Evolutionary conservation across 2,329 filamentous ascomycete genomes (phyloP), one percentile per base, ranked within the genome.

Genomic region (Ophiostoma novo-ulmi): DNA sequence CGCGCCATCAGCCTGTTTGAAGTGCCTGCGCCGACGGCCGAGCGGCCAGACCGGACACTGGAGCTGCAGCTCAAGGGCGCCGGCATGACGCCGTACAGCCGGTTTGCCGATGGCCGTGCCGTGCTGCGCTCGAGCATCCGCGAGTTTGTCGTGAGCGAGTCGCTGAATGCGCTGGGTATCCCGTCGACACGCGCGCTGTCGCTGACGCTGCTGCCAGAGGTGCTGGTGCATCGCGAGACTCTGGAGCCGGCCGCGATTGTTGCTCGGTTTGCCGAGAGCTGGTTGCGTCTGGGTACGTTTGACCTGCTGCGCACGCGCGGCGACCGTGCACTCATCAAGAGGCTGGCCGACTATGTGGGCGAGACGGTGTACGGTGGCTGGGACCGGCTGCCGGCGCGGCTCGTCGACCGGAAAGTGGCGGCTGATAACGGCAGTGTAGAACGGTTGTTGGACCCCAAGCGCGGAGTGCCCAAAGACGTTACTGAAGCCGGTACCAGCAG

Each of bases 51-150:
- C 41, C 58, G 55, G 41, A 70, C 92, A 36, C 97, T 97, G 78
- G 95, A 99, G 80, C 79, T 98, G 63, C 95, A 98, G 80, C 84
- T 99, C 72, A 99, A 99, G 79, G 95, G 95, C 35, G 95, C 95
- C 20, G 95, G 95, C 5, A 82, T 90, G 76, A 99, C 95, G 4
- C 95, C 95, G 0, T 99, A 99, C 81, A 97, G 92, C 55, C 90
- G 95, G 3, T 99, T 99, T 75, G 95, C 95, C 35, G 95, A 99
- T 78, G 95, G 95, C 39, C 94, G 95, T 78, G 95, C 95, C 0
- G 95, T 99, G 2, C 82, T 99, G 69, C 85, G 95, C 72, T 97
- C 92, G 38, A 97, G 93, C 77, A 97, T 99, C 75, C 87, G 95
- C 72, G 95, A 99, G 81, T 99, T 95, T 75, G 83, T 99, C 63